Percentiles rank a stretch among this genome's conserved stretches.
These are phyloP conservation scores for Diplodia seriata DNA, from an alignment of 2,329 filamentous ascomycete species.

Conservation along the genomic window DNA sequence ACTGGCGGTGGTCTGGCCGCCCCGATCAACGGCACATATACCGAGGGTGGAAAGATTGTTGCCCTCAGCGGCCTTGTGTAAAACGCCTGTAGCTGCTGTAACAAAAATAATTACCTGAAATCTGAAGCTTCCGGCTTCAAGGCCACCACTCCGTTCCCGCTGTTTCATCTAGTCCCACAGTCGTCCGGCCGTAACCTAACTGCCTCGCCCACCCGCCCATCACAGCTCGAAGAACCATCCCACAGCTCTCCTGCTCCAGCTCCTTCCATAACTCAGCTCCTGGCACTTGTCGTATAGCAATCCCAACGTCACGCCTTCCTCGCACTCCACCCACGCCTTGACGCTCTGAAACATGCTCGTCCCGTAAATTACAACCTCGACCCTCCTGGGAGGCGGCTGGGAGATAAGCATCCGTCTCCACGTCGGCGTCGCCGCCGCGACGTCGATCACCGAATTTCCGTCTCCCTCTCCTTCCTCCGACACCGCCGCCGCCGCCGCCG, in stretches of 20 bases:
- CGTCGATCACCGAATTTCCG: too few relatives aligned
- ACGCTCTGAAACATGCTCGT: conserved; percentile 11
- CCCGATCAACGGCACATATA: conserved; percentile 37
- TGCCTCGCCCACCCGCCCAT: conserved; percentile 40
- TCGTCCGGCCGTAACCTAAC: conserved; percentile 34
- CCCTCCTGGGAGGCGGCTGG: conserved; percentile 30
- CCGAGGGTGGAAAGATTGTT: conserved; percentile 40
- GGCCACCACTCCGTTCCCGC: background rate
- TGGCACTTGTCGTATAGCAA: conserved; percentile 14
- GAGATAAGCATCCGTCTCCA: conserved; percentile 25
- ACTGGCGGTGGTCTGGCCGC: conserved; percentile 37
- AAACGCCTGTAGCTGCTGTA: conserved; percentile 39
- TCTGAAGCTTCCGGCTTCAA: background rate
- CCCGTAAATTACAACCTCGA: conserved; percentile 19
- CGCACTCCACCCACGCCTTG: conserved; percentile 20
- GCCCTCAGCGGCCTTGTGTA: conserved; percentile 32
- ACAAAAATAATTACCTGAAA: conserved; percentile 43
- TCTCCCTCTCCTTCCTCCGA: background rate
- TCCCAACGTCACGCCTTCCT: conserved; percentile 29
- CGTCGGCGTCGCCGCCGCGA: background rate
- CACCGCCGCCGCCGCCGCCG: background rate
- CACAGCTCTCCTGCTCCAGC: conserved; percentile 22
- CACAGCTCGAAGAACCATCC: conserved; percentile 32
- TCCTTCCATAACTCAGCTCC: background rate
- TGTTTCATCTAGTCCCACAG: conserved; percentile 42